These are phyloP conservation scores for Cladophialophora chaetospira DNA, from an alignment of 2,329 filamentous ascomycete species.

Conservation along the genomic window DNA sequence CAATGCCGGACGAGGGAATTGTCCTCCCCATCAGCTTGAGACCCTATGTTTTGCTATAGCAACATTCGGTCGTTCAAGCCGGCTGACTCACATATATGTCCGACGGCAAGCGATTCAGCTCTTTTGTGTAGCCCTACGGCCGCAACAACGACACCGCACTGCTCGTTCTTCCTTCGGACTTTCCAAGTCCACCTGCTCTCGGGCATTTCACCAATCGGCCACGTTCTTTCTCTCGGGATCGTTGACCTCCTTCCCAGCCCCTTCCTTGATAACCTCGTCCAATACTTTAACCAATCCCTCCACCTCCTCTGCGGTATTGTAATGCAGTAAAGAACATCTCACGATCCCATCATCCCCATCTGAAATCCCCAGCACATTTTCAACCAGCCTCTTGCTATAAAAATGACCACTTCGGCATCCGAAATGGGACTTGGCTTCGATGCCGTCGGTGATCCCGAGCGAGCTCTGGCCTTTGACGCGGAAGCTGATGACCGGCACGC, in stretches of 20 bases:
- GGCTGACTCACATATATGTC: too few species aligned
- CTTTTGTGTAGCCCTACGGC: too few species aligned
- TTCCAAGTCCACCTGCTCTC: too few species aligned
- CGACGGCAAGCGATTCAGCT: too few species aligned
- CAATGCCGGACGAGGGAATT: too few species aligned
- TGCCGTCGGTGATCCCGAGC: slow-evolving; percentile 56
- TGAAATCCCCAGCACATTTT: slow-evolving; percentile 58
- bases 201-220: slow-evolving; percentile 30
- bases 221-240: slow-evolving; percentile 25
- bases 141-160: too few species aligned
- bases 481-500: slow-evolving; percentile 70
- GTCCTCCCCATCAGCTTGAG: too few species aligned
- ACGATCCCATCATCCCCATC: slow-evolving; percentile 64
- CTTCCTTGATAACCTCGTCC: slow-evolving; percentile 33
- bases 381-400: slow-evolving; percentile 65
- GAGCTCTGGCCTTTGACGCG: slow-evolving; percentile 59
- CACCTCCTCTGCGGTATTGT: slow-evolving; percentile 58
- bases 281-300: slow-evolving; percentile 32
- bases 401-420: slow-evolving; percentile 70
- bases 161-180: too few species aligned
- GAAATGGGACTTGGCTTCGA: slow-evolving; percentile 61
- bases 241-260: slow-evolving; percentile 21
- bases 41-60: too few species aligned
- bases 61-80: too few species aligned
- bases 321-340: slow-evolving; percentile 71